Conservation (phyloP, 495 filamentous ascomycete genomes). For the Hyaloscypha bicolor region DNA sequence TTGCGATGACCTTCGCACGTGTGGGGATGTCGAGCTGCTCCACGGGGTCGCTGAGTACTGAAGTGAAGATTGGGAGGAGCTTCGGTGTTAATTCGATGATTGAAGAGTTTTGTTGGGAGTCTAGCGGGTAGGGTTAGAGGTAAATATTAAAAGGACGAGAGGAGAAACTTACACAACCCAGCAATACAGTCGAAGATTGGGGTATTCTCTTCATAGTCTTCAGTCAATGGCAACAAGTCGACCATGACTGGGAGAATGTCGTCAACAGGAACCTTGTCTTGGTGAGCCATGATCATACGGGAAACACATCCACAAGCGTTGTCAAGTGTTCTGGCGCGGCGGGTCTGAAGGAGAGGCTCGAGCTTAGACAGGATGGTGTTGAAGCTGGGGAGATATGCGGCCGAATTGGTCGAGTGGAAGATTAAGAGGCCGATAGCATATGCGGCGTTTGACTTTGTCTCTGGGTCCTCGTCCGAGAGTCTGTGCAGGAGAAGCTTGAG, state of each 20-base stretch:
- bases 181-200: constrained; percentile 87
- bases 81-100: constrained; percentile 74
- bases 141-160: constrained; percentile 21
- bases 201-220: constrained; percentile 96
- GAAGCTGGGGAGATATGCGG: constrained; percentile 72
- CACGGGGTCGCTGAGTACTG: constrained; percentile 75
- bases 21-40: constrained; percentile 87
- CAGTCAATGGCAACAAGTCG: constrained; percentile 79
- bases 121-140: constrained; percentile 40
- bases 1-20: constrained; percentile 64
- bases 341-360: constrained; percentile 76
- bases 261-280: constrained; percentile 73
- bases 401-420: constrained; percentile 71
- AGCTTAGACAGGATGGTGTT: constrained; percentile 77
- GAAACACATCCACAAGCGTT: constrained; percentile 92
- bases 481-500: constrained; percentile 85
- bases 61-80: constrained; percentile 77
- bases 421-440: constrained; percentile 87
- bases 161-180: constrained; percentile 69
- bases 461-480: constrained; percentile 83
- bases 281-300: constrained; percentile 86
- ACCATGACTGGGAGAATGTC: constrained; percentile 83
- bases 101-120: constrained; percentile 71
- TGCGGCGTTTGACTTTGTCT: constrained; percentile 92
- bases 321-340: constrained; percentile 79